Base-by-base conservation (phyloP, 2,329 filamentous ascomycete species). In the Verticillium longisporum region DNA sequence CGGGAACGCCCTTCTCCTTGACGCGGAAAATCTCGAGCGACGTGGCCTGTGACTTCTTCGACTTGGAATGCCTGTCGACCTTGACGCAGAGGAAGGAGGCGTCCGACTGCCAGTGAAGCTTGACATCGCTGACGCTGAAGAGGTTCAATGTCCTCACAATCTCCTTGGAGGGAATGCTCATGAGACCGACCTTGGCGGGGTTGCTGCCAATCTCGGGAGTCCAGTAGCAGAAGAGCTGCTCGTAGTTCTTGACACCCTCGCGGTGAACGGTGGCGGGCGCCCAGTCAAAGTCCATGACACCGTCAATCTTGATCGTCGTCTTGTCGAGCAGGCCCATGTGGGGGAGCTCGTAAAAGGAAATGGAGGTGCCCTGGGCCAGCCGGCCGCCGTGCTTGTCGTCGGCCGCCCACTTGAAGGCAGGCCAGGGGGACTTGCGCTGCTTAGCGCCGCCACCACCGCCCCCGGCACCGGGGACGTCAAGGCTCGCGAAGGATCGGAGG, bases 11-110 rank as follows among this genome's bases (percentile, higher is more conserved):
- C 85, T 99, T 99, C 77, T 99, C 95, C 74, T 87, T 88, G 68
- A 99, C 86, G 63, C 95, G 91, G 89, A 99, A 99, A 73, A 99
- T 98, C 76, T 99, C 95, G 38, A 99, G 86, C 68, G 96, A 98
- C 36, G 95, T 99, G 64, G 93, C 94, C 70, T 96, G 86, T 2
- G 92, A 97, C 80, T 98, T 99, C 84, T 98, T 98, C 61, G 93
- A 97, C 80, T 99, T 99, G 75, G 92, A 97, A 83, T 99, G 95
- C 67, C 95, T 86, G 76, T 99, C 95, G 61, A 99, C 95, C 85
- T 99, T 99, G 75, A 98, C 94, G 73, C 95, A 98, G 63, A 99
- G 87, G 73, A 97, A 99, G 63, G 89, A 85, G 61, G 88, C 91
- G 65, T 97, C 92, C 3, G 92, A 97, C 79, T 99, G 95, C 95